Base-by-base conservation (phyloP, 2,329 filamentous ascomycete species). In the Clonostachys byssicola region DNA sequence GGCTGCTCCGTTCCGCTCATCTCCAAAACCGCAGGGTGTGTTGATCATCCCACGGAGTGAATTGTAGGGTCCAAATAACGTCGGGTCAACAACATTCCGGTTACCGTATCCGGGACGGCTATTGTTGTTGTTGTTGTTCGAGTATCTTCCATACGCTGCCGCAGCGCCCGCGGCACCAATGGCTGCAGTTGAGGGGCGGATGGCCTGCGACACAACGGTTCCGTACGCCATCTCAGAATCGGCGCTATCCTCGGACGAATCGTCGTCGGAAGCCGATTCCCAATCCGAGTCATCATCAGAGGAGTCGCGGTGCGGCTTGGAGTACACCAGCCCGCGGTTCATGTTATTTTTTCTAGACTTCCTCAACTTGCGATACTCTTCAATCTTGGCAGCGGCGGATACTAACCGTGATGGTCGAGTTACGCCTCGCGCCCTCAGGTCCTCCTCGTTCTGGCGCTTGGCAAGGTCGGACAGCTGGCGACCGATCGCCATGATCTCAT, bases 31-130 rank as follows among this genome's bases (percentile, higher is more conserved):
- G 52, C 77, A 81, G 9, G 80, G 79, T 1, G 66, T 66, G 43
- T 70, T 77, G 56, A 79, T 71, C 64, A 72, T 68, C 34, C 75
- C 82, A 50, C 71, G 75, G 33, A 83, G 71, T n/a, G 79, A 84
- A 59, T 83, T 85, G 46, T 75, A 65, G 13, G 78, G 81, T 5
- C 80, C 81, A 57, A 83, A 84, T 38, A 80, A 66, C 50, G 69
- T 65, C 12, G 80, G 81, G 52, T 83, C 80, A 42, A 83, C 80
- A 23, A 80, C 62, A 17, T 75, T 77, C 43, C 64, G 70, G 58
- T 73, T 76, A 67, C 61, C 42, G 16, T 30, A 8, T 38, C 38
- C 38, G 20, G 16, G 13, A 14, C 18, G 23, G 38, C n/a, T 36
- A 9, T 9, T 30, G 23, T 18, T 36, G 23, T 9, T 30, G 23